Conservation (phyloP, 345 rosid genomes). For the Camelina hispida region DNA sequence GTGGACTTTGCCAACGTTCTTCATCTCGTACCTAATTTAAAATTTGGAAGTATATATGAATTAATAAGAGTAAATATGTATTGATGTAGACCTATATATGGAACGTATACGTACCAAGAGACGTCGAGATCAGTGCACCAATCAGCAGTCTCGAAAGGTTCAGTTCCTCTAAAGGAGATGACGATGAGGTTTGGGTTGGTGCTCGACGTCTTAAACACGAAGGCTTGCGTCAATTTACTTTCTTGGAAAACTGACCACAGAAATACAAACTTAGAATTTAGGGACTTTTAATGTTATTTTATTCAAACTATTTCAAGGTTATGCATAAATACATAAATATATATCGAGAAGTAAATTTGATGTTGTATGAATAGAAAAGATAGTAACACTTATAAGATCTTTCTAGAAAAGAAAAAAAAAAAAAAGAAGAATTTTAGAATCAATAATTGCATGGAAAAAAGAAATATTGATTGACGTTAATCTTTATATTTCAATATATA, state of each 20-base stretch:
- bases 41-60: background rate
- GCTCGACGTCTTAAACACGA: conserved; percentile 47
- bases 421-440: background rate
- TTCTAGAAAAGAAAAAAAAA: too few species aligned
- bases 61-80: background rate
- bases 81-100: conserved; percentile 38
- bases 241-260: conserved; percentile 45
- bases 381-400: too few species aligned
- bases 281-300: background rate
- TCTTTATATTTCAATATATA: background rate
- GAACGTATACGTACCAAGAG: conserved; percentile 54
- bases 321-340: background rate
- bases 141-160: conserved; percentile 53
- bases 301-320: background rate
- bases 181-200: conserved; percentile 51
- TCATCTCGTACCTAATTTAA: conserved; percentile 28
- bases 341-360: background rate
- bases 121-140: conserved; percentile 59
- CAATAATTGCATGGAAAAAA: background rate
- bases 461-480: background rate
- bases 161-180: conserved; percentile 67
- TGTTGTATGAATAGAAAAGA: background rate
- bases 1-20: conserved; percentile 56
- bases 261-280: background rate
- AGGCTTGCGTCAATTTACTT: conserved; percentile 53